A percentile compares a stretch with the other conserved stretches of the same genome.
These are phyloP conservation scores for Parascedosporium putredinis DNA, from an alignment of 2,329 filamentous ascomycete species.

Conservation along the genomic window DNA sequence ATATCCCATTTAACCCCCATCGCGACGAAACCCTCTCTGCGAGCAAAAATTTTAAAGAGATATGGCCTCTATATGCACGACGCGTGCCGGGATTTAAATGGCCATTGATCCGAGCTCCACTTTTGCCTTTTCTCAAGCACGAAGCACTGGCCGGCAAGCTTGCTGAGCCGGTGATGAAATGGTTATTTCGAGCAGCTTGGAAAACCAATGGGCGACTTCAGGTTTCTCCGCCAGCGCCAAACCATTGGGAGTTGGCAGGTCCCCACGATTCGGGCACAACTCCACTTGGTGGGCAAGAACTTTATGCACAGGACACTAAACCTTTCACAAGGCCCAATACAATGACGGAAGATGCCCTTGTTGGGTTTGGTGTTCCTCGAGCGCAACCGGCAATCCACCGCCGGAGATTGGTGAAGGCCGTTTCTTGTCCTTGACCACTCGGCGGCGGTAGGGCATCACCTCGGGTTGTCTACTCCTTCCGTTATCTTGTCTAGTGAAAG, in stretches of 20 bases:
- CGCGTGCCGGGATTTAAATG: slow-evolving; percentile 6
- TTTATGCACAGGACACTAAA: neutral
- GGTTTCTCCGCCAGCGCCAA: too few species aligned
- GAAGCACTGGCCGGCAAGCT: too few species aligned
- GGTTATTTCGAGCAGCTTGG: too few species aligned
- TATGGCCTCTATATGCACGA: slow-evolving; percentile 2
- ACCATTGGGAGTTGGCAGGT: neutral
- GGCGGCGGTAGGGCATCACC: too few species aligned
- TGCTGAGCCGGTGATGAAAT: too few species aligned
- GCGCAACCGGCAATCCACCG: neutral
- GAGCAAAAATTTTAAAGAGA: too few species aligned
- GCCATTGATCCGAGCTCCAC: neutral
- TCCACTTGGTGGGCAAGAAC: neutral
- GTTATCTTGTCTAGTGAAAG: too few species aligned
- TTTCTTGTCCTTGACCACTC: too few species aligned
- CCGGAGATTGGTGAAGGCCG: neutral
- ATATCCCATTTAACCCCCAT: neutral
- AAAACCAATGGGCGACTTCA: too few species aligned
- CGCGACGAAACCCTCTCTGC: slow-evolving; percentile 4
- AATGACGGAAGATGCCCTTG: neutral
- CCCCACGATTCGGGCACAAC: neutral
- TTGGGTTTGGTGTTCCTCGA: neutral
- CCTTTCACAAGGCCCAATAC: neutral
- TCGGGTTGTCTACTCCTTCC: too few species aligned
- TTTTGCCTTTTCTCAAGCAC: neutral